Evolutionary conservation across 805 yeast species (phyloP).

Genomic region (Yamadazyma takamatsuzukensis): DNA sequence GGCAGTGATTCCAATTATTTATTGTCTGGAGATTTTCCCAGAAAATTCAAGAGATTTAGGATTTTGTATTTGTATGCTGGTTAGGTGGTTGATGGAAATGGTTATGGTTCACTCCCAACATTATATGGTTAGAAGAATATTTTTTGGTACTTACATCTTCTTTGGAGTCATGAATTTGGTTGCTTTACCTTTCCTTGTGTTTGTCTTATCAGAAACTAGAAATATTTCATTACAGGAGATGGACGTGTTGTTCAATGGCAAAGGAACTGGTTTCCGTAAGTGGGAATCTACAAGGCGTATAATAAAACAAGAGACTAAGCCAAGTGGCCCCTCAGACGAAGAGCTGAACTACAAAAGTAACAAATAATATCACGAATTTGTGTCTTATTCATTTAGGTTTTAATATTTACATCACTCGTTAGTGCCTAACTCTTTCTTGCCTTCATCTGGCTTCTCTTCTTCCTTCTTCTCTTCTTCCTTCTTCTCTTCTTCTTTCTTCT

Average conservation of each 20-base stretch:
- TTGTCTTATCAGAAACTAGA: slow-evolving; percentile 7
- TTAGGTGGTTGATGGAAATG: slow-evolving; percentile 7
- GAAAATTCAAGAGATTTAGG: slow-evolving; percentile 5
- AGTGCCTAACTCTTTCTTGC: too few relatives aligned
- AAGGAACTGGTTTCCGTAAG: too few relatives aligned
- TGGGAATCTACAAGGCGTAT: too few relatives aligned
- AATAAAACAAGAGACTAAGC: too few relatives aligned
- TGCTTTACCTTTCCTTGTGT: slow-evolving; percentile 5
- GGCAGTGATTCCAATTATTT: slow-evolving; percentile 8
- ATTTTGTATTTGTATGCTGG: slow-evolving; percentile 6
- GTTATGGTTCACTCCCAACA: slow-evolving; percentile 7
- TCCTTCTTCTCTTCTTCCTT: too few relatives aligned
- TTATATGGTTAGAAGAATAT: slow-evolving; percentile 7
- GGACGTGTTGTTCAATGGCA: slow-evolving; percentile 7
- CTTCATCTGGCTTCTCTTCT: too few relatives aligned
- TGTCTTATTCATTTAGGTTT: too few relatives aligned
- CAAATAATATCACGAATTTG: too few relatives aligned
- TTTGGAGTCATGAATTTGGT: slow-evolving; percentile 5
- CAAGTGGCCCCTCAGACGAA: too few relatives aligned
- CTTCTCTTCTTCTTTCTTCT: too few relatives aligned
- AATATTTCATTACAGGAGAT: slow-evolving; percentile 9
- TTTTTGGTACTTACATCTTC: slow-evolving; percentile 9
- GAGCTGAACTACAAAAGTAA: too few relatives aligned
- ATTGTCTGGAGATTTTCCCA: slow-evolving; percentile 7
- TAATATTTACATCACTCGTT: too few relatives aligned